Evolutionary conservation across 179 eudicot genomes (phyloP).

Genomic region (Camellia oleifera): DNA sequence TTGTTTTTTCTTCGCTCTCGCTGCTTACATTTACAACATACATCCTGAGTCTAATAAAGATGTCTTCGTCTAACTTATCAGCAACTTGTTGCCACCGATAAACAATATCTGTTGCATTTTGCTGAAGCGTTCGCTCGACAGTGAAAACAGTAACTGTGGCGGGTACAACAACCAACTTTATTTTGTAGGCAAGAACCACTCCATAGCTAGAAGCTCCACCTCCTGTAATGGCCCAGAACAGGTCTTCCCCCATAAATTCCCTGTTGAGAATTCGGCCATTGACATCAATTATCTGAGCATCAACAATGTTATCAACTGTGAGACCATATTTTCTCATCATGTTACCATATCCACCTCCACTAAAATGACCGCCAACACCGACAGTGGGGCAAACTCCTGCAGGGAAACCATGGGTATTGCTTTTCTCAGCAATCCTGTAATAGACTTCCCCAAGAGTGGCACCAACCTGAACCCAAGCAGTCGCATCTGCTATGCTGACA

Average conservation of each 20-base stretch:
- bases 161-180: not conserved
- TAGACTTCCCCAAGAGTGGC: slow-evolving; percentile 12
- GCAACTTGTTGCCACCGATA: not conserved
- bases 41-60: slow-evolving; percentile 13
- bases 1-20: not conserved
- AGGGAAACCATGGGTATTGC: not conserved
- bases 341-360: not conserved
- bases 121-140: not conserved
- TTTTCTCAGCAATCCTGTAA: slow-evolving; percentile 1
- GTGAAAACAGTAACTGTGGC: not conserved
- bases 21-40: not conserved
- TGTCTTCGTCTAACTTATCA: not conserved
- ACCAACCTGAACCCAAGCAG: slow-evolving; percentile 8
- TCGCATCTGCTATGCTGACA: not conserved
- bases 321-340: slow-evolving; percentile 14
- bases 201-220: slow-evolving; percentile 11
- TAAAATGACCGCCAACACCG: not conserved
- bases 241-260: slow-evolving; percentile 3
- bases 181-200: slow-evolving; percentile 12
- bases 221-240: slow-evolving; percentile 16
- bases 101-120: slow-evolving; percentile 6
- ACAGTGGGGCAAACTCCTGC: not conserved
- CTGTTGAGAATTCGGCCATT: slow-evolving; percentile 1
- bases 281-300: slow-evolving; percentile 5
- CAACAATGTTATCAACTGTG: not conserved